phyloP scores from a whole-genome alignment of 352 stramenopile species.

The Globisporangium rhizosaccharum region DNA sequence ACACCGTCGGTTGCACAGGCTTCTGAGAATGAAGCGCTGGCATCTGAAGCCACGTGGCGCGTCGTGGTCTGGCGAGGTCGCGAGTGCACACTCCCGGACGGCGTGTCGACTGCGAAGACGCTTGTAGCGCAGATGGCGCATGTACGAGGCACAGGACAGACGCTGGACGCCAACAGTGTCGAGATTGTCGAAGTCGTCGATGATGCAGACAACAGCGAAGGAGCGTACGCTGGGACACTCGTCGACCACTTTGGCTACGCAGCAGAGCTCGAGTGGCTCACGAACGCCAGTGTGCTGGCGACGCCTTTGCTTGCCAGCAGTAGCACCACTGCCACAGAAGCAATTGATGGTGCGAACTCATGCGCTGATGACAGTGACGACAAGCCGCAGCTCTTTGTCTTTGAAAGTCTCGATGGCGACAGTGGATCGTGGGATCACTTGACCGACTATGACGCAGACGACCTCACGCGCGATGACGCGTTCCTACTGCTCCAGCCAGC shows the following conservation, averaged over 20 bases:
- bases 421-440: conserved; percentile 36
- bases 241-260: conserved; percentile 33
- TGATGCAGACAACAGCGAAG: background rate
- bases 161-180: background rate
- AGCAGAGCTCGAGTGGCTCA: conserved; percentile 30
- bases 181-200: conserved; percentile 5
- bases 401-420: conserved; percentile 18
- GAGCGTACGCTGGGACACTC: background rate
- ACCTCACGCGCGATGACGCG: conserved; percentile 26
- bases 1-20: background rate
- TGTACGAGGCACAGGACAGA: conserved; percentile 12
- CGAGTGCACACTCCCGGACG: conserved; percentile 25
- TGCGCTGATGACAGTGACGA: too few species aligned
- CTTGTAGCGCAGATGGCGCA: conserved; percentile 20
- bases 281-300: background rate
- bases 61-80: conserved; percentile 38
- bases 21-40: background rate
- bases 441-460: conserved; percentile 59
- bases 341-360: background rate
- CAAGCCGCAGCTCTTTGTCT: conserved; percentile 29
- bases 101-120: conserved; percentile 11
- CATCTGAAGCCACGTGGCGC: background rate
- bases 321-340: background rate
- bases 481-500: conserved; percentile 29
- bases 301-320: background rate